phyloP scores from a whole-genome alignment of 116 monocot species.

The Cymodocea nodosa region DNA sequence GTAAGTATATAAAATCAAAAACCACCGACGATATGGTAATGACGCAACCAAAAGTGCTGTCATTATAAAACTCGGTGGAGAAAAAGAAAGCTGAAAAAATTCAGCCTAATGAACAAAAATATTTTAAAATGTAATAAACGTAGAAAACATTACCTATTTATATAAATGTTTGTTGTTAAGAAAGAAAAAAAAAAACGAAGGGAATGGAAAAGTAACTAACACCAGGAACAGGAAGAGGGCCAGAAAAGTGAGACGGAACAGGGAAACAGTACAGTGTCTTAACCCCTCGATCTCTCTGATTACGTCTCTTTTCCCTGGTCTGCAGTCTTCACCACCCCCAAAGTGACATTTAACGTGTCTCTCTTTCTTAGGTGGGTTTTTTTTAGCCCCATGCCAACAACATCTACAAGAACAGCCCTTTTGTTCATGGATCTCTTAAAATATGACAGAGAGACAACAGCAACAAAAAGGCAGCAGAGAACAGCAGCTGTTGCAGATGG shows the following conservation, averaged over 20 bases:
- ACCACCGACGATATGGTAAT: no score
- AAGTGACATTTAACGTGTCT: neutral
- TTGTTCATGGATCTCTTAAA: constrained; percentile 22
- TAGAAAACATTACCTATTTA: no score
- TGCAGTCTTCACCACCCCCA: neutral
- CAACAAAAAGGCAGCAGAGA: constrained; percentile 27
- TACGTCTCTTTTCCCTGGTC: neutral
- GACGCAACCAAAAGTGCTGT: no score
- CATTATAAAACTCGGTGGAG: no score
- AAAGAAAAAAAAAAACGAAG: neutral
- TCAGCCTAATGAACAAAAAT: no score
- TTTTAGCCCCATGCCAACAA: neutral
- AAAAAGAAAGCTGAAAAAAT: no score
- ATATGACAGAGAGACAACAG: constrained; percentile 16
- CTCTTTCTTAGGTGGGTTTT: neutral
- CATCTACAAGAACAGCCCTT: constrained; percentile 13
- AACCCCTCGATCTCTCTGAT: neutral
- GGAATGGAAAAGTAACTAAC: no score
- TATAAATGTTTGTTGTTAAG: no score
- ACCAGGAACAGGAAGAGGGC: no score
- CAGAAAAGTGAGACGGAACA: neutral
- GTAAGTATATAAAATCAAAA: no score
- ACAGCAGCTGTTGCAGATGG: constrained; percentile 21
- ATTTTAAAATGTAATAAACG: no score
- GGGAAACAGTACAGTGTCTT: neutral